These are phyloP conservation scores for Xerocomus potaroensis DNA, from an alignment of 768 basidiomycete species.

Conservation along the genomic window DNA sequence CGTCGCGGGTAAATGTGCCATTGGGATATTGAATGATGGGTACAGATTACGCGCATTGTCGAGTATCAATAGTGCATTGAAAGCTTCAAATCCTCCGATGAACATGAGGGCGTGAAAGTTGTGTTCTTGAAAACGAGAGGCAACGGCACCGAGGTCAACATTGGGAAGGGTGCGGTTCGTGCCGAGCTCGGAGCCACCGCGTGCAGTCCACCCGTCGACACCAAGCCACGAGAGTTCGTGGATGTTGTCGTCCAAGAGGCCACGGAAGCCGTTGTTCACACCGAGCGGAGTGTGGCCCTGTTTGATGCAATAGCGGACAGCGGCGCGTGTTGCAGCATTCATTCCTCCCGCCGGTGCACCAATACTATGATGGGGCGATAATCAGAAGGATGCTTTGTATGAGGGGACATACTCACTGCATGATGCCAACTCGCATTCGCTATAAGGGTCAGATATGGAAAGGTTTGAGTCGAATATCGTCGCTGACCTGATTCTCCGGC, in stretches of 20 bases:
- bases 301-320: slow-evolving; percentile 86
- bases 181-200: slow-evolving; percentile 96
- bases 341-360: slow-evolving; percentile 98
- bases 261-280: slow-evolving; percentile 94
- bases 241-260: slow-evolving; percentile 86
- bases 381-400: not conserved
- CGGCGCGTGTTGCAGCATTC: slow-evolving; percentile 96
- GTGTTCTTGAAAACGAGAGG: slow-evolving; percentile 87
- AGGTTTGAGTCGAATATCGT: not conserved
- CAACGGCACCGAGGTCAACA: slow-evolving; percentile 81
- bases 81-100: slow-evolving; percentile 96
- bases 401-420: slow-evolving; percentile 58
- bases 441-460: slow-evolving; percentile 27
- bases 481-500: slow-evolving; percentile 43
- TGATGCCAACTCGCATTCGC: slow-evolving; percentile 77
- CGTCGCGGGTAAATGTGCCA: slow-evolving; percentile 94
- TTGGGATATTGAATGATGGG: slow-evolving; percentile 91
- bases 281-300: slow-evolving; percentile 93
- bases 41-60: slow-evolving; percentile 80
- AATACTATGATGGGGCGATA: slow-evolving; percentile 50
- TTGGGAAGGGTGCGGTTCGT: slow-evolving; percentile 91
- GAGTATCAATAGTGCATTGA: slow-evolving; percentile 71
- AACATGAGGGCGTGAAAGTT: slow-evolving; percentile 74
- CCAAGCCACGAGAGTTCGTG: slow-evolving; percentile 90
- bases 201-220: slow-evolving; percentile 93